A percentile compares a stretch with the other conserved stretches of the same genome.
phyloP scores from a whole-genome alignment of 2,329 filamentous ascomycete genomes.

The Sporothrix luriei region DNA sequence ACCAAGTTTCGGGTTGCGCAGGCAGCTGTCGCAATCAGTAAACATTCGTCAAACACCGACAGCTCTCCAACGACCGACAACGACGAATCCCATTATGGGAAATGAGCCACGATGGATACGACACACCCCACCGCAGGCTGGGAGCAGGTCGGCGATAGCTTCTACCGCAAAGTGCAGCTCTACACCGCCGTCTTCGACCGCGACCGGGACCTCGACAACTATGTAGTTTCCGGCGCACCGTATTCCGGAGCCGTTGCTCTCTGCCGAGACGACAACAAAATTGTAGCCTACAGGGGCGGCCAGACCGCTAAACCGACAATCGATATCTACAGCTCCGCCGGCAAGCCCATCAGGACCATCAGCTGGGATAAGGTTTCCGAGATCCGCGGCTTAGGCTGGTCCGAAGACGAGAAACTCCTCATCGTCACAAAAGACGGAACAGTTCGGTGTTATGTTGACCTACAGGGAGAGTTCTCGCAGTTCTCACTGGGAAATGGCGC shows the following conservation, averaged over 20 bases:
- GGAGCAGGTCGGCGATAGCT: conserved; percentile 89
- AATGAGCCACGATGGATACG: conserved; percentile 53
- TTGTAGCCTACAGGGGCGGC: conserved; percentile 74
- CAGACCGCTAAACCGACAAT: conserved; percentile 78
- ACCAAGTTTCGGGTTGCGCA: background rate
- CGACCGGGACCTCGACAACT: conserved; percentile 93
- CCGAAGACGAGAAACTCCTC: conserved; percentile 88
- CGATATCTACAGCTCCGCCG: conserved; percentile 91
- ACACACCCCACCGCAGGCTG: conserved; percentile 79
- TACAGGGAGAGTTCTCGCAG: conserved; percentile 94
- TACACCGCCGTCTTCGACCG: conserved; percentile 93
- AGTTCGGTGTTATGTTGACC: conserved; percentile 83
- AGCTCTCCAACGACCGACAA: background rate
- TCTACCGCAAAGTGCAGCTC: conserved; percentile 92
- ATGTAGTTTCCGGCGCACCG: conserved; percentile 85
- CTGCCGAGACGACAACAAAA: conserved; percentile 83
- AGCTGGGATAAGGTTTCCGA: conserved; percentile 82
- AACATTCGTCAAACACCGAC: background rate
- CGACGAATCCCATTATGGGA: conserved; percentile 21
- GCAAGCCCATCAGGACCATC: conserved; percentile 81
- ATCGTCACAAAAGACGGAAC: conserved; percentile 88
- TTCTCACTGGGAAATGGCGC: conserved; percentile 89
- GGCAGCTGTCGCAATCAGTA: conserved; percentile 9
- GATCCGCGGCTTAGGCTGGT: conserved; percentile 91
- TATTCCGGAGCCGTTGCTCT: conserved; percentile 91